These are phyloP conservation scores for Diaporthe australafricana DNA, from an alignment of 2,329 filamentous ascomycete genomes.

Conservation along the genomic window DNA sequence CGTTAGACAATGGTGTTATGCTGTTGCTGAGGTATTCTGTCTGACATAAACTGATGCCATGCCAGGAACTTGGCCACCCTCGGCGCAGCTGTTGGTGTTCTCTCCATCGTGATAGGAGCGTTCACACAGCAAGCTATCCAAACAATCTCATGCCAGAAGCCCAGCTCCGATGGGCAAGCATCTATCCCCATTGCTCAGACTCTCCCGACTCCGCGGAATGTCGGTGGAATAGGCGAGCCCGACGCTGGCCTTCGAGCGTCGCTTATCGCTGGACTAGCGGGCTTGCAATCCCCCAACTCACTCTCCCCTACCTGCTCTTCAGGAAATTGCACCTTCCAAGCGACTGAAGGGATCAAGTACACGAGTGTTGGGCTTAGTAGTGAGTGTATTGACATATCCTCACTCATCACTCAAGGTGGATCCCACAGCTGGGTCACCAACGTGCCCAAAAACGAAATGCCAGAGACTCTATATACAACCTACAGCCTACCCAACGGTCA, in stretches of 20 bases:
- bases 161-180: neutral
- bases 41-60: too few species aligned
- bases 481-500: neutral
- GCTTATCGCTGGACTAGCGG: constrained; percentile 6
- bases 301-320: constrained; percentile 5
- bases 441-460: neutral
- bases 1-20: too few species aligned
- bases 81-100: neutral
- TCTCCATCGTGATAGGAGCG: constrained; percentile 1
- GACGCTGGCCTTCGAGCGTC: neutral
- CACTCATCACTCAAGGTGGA: neutral
- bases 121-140: constrained; percentile 16
- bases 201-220: too few species aligned
- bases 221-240: too few species aligned
- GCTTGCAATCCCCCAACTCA: neutral
- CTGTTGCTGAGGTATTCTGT: too few species aligned
- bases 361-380: neutral
- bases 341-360: neutral
- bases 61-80: constrained; percentile 8
- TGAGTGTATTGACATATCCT: constrained; percentile 11
- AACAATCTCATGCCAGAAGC: neutral
- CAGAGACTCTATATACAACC: neutral
- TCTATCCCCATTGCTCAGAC: constrained; percentile 3
- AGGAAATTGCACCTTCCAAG: constrained; percentile 7
- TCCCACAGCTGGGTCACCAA: neutral